Conservation (phyloP, 2,329 filamentous ascomycete genomes). For the Penicillium sp. region DNA sequence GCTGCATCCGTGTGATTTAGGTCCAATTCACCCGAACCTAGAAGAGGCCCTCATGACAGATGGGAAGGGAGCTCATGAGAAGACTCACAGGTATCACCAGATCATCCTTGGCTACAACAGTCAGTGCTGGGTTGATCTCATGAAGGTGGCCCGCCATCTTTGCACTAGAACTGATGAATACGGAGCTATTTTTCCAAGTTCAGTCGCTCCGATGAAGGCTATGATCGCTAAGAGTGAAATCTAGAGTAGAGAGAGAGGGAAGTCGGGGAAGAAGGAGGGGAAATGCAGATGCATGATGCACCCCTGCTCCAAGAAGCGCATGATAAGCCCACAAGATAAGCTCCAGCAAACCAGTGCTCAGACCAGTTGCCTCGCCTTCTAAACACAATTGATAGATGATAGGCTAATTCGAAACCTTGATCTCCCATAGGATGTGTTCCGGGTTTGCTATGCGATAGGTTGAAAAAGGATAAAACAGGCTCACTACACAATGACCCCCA, state of each 20-base stretch:
- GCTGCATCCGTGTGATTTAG: constrained; percentile 45
- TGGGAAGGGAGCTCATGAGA: background rate
- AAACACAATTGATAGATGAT: background rate
- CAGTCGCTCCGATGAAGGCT: background rate
- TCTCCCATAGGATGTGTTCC: background rate
- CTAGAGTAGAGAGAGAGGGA: background rate
- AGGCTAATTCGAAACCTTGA: background rate
- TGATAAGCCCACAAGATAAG: constrained; percentile 7
- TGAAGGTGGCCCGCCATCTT: constrained; percentile 13
- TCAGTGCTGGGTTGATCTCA: constrained; percentile 25
- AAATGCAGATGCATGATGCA: background rate
- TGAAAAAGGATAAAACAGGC: background rate
- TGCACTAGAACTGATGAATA: background rate
- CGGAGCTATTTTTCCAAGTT: too few relatives aligned
- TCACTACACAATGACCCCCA: background rate
- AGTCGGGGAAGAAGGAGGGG: constrained; percentile 2
- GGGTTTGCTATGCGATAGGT: background rate
- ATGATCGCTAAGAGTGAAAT: background rate
- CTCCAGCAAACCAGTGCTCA: constrained; percentile 1
- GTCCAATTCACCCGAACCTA: background rate
- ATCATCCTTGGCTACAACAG: constrained; percentile 47
- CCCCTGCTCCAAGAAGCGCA: background rate
- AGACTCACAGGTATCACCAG: constrained; percentile 44
- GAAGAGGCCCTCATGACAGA: background rate
- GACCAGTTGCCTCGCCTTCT: background rate